Evolutionary conservation across 2,329 filamentous ascomycete genomes (phyloP).

Genomic region (Xylariaceae sp.): DNA sequence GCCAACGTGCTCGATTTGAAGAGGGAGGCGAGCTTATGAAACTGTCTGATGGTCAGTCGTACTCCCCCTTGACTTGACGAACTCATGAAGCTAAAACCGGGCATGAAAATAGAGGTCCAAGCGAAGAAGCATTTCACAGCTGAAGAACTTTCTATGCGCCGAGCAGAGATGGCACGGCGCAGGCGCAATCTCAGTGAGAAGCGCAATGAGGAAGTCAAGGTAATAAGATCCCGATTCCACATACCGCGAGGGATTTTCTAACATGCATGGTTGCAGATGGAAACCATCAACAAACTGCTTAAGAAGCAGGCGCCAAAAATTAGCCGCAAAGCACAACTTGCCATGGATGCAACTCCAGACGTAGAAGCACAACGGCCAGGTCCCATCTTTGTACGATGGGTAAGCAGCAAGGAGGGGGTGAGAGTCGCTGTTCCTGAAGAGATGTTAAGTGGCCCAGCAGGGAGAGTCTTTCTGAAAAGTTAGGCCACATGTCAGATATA

Average conservation of each 20-base stretch:
- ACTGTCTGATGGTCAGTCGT: constrained; percentile 52
- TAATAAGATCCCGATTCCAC: constrained; percentile 25
- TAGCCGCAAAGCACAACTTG: constrained; percentile 48
- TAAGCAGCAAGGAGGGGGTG: constrained; percentile 63
- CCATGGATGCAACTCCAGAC: constrained; percentile 47
- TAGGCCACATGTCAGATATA: not conserved
- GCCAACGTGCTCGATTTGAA: constrained; percentile 57
- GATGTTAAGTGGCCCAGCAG: constrained; percentile 61
- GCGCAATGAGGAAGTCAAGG: constrained; percentile 62
- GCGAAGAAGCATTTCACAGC: constrained; percentile 60
- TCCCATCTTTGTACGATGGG: constrained; percentile 65
- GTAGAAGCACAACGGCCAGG: constrained; percentile 47
- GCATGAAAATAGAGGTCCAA: constrained; percentile 54
- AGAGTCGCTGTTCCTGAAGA: constrained; percentile 63
- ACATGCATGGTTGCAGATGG: constrained; percentile 54
- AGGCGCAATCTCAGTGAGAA: constrained; percentile 61
- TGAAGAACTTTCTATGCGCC: constrained; percentile 58
- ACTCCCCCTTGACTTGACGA: not conserved
- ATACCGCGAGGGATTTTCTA: not conserved
- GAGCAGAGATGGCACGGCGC: constrained; percentile 59
- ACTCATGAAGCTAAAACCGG: not conserved
- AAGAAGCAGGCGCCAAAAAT: constrained; percentile 81
- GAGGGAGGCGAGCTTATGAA: constrained; percentile 54
- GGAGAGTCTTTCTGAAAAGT: constrained; percentile 49
- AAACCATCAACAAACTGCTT: constrained; percentile 85